Base-by-base conservation (phyloP, 2,329 filamentous ascomycete genomes). In the Pseudogymnoascus sp. region DNA sequence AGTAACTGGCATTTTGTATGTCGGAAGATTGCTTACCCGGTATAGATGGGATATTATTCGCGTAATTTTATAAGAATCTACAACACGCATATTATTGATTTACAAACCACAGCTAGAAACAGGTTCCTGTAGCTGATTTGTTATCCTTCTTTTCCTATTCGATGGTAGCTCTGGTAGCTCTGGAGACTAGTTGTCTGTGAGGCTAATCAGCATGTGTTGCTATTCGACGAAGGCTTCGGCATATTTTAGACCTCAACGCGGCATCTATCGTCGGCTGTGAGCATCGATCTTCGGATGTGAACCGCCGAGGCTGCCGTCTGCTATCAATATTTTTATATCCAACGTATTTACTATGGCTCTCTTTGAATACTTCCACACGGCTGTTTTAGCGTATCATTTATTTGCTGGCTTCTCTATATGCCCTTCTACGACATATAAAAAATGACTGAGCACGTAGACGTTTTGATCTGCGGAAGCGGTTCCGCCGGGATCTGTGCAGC, bases 401-500 rank as follows among this genome's bases (percentile, higher is more conserved):
- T 24, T 44, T 44, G 2, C 10, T 13, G 40, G 17, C 15, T 24
- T 21, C 17, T 40, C 17, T 41, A 41, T 24, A 4, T 44, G 5
- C 40, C 17, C 40, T 44, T 44, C 40, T 5, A 5, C 17, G 21
- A n/a, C 11, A 26, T 24, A 44, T 11, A 44, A 44, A 37, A 37
- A n/a, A 69, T 68, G 67, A 31, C 63, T 11, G 44, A 68, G 57
- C 54, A 67, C 63, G 68, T 74, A 64, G 81, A 85, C 66, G 81
- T 87, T 13, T 71, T 87, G 13, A 86, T 87, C 64, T 79, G 78
- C 63, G 84, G 84, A 62, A 80, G 78, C 60, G 84, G 85, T 31
- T 84, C 83, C 1, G 85, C 84, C 4, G 84, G 85, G 15, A 76
- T 87, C 59, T 82, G 79, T 66, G 82, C 83, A 5, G 84, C 81